Evolutionary conservation across 768 basidiomycete species (phyloP).

Genomic region (Gloeophyllum trabeum): DNA sequence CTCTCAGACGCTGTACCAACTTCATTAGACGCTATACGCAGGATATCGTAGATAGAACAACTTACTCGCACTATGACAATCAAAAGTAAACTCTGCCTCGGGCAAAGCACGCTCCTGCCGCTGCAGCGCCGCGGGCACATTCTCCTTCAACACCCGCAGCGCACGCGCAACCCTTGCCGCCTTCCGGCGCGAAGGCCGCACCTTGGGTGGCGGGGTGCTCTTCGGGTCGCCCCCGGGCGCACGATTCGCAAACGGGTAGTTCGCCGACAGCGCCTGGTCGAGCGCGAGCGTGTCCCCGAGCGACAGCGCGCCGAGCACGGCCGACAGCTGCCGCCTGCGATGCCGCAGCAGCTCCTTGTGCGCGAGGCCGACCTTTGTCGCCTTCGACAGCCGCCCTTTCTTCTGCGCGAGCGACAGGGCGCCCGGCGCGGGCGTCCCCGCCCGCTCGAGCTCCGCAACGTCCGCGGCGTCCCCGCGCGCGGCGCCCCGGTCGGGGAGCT

Average conservation of each 20-base stretch:
- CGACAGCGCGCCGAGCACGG: conserved; percentile 56
- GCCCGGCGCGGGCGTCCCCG: conserved; percentile 2
- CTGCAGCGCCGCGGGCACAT: conserved; percentile 25
- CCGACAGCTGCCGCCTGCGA: conserved; percentile 60
- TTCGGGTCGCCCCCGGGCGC: conserved; percentile 15
- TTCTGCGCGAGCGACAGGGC: conserved; percentile 5
- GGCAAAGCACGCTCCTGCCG: conserved; percentile 25
- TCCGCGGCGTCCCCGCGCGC: conserved; percentile 13
- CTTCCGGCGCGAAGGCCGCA: conserved; percentile 45
- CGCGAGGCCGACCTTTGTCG: conserved; percentile 58
- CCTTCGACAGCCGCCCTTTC: conserved; percentile 41
- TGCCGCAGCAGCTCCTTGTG: conserved; percentile 65
- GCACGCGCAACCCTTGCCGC: conserved; percentile 40
- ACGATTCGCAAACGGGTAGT: conserved; percentile 25
- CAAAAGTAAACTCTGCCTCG: conserved; percentile 45
- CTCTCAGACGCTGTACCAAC: conserved; percentile 55
- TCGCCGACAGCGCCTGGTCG: conserved; percentile 62
- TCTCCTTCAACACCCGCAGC: conserved; percentile 19
- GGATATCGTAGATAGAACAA: conserved; percentile 17
- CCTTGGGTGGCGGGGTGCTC: conserved; percentile 18
- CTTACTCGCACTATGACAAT: conserved; percentile 63
- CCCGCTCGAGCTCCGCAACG: background rate
- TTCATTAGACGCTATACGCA: background rate
- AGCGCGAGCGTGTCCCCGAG: conserved; percentile 62
- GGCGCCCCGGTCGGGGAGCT: conserved; percentile 18